Conservation (phyloP, 2,329 filamentous ascomycete genomes). For the Colletotrichum cuscutae region DNA sequence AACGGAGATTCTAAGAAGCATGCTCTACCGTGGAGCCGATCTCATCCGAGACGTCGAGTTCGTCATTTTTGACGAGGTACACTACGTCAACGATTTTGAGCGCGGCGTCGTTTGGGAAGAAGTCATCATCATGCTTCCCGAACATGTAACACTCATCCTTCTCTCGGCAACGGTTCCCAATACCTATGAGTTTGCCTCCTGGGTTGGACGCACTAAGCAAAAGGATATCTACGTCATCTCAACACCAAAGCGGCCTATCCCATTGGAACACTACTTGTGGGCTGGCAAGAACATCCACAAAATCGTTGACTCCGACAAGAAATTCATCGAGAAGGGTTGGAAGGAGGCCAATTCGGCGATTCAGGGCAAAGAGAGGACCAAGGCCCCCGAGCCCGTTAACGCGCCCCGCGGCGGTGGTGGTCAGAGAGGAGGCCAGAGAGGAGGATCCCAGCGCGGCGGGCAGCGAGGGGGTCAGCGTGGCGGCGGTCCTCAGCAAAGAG, state of each 20-base stretch:
- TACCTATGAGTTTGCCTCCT: constrained; percentile 96
- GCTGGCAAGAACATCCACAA: constrained; percentile 92
- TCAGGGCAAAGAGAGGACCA: constrained; percentile 83
- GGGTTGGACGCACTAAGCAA: constrained; percentile 97
- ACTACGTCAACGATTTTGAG: constrained; percentile 97
- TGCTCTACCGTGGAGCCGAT: constrained; percentile 97
- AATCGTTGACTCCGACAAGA: constrained; percentile 93
- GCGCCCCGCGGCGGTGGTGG: constrained; percentile 45
- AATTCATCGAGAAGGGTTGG: constrained; percentile 92
- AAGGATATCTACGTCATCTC: constrained; percentile 99
- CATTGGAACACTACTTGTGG: constrained; percentile 96
- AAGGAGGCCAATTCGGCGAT: constrained; percentile 89
- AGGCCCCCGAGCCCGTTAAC: constrained; percentile 54
- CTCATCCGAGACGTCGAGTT: constrained; percentile 97
- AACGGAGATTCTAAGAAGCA: constrained; percentile 96
- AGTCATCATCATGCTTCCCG: constrained; percentile 98
- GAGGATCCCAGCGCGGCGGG: constrained; percentile 53
- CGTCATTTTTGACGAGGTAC: constrained; percentile 98
- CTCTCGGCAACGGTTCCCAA: constrained; percentile 97
- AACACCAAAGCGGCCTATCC: constrained; percentile 93
- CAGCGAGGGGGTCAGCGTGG: constrained; percentile 61
- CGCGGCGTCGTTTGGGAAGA: constrained; percentile 99
- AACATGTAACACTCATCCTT: constrained; percentile 94
- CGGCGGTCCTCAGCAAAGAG: constrained; percentile 63
- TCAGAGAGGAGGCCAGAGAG: constrained; percentile 47